Evolutionary conservation across 129 eudicot genomes (phyloP), one percentile per base, ranked within the genome.

Genomic region (Flaveria robusta): DNA sequence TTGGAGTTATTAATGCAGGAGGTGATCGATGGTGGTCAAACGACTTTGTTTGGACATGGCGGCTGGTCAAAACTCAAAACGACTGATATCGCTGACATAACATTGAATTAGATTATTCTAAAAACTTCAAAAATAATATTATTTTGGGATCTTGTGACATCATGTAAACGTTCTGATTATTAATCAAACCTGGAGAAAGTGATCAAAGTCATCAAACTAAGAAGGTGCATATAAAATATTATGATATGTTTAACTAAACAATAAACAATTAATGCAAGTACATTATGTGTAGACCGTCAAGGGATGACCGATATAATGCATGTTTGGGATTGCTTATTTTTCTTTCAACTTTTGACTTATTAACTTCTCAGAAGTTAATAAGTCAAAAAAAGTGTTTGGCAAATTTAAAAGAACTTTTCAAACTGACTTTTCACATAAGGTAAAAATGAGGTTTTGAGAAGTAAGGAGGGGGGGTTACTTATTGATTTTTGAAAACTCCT

Each of bases 21-120:
- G 78, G 51, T 59, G 72, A n/a, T n/a, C 68, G 60, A 65, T 42
- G 20, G 16, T 39, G 67, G 68, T 63, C 68, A 75, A 75, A 64
- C 47, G 34, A 79, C 69, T 22, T 75, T 81, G 72, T 69, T 60
- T 79, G 83, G 83, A 41, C 45, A 64, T 79, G 83, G 83, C 78
- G 83, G 83, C 83, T 79, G 73, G 83, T 79, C 83, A 72, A n/a
- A n/a, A n/a, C n/a, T n/a, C n/a, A n/a, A n/a, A 50, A 72, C 39
- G 83, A 79, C 73, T 79, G 5, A 34, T 34, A 22, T 14, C 43
- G 70, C 70, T 29, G 54, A 45, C 45, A n/a, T 62, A 24, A 59
- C 67, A 14, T 20, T 18, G 16, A 1, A 37, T 0, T 63, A 12
- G 71, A 3, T 62, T 47, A 31, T 9, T 29, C 16, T 18, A 42